phyloP scores from a whole-genome alignment of 495 filamentous ascomycete genomes.

The Neurospora sp. region DNA sequence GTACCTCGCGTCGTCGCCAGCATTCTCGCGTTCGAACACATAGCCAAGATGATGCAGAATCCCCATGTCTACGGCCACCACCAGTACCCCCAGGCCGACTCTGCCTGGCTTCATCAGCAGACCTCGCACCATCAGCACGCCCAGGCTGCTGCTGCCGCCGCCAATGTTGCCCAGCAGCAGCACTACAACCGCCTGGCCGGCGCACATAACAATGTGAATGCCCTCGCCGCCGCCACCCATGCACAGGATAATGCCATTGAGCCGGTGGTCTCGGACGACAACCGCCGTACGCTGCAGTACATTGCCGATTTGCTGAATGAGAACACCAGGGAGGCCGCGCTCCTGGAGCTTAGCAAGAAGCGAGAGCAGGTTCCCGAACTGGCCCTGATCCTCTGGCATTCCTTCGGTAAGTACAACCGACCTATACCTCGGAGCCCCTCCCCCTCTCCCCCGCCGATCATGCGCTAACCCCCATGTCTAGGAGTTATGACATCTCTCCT shows the following conservation, averaged over 20 bases:
- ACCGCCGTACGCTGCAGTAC: constrained; percentile 81
- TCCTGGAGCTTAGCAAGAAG: constrained; percentile 98
- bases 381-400: constrained; percentile 96
- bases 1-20: background rate
- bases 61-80: constrained; percentile 52
- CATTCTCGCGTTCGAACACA: background rate
- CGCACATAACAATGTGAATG: constrained; percentile 42
- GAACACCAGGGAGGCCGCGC: constrained; percentile 73
- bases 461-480: constrained; percentile 25
- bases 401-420: constrained; percentile 62
- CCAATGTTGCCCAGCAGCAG: constrained; percentile 64
- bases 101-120: constrained; percentile 66
- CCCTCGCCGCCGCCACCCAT: constrained; percentile 41
- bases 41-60: constrained; percentile 31
- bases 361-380: constrained; percentile 95
- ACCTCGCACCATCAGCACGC: constrained; percentile 56
- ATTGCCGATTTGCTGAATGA: constrained; percentile 88
- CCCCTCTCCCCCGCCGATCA: background rate
- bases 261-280: constrained; percentile 69
- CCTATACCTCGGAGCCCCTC: background rate
- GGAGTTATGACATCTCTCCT: constrained; percentile 97
- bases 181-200: constrained; percentile 65
- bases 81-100: constrained; percentile 66
- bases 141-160: constrained; percentile 53
- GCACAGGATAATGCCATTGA: constrained; percentile 46